Base-by-base conservation (phyloP, 305 asterid genomes). In the Ilex paraguariensis region DNA sequence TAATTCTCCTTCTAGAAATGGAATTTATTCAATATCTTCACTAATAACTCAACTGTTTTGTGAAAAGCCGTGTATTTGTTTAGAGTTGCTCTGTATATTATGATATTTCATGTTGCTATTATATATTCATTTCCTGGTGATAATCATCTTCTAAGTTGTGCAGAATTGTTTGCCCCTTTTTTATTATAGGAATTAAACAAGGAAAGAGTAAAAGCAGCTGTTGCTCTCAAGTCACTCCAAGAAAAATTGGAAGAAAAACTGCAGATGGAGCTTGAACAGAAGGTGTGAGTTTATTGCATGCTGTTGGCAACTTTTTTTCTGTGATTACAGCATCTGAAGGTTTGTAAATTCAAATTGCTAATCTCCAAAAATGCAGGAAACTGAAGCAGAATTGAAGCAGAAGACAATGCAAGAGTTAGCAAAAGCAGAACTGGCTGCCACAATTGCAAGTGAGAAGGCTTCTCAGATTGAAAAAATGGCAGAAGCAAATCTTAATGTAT, bases 381-480 rank as follows among this genome's bases (percentile, higher is more conserved):
- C 57, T 76, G 98, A 87, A 77, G 72, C 81, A 54, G 91, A 87
- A 71, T 75, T 82, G 74, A 79, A 70, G 65, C 73, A 85, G 66
- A 79, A 75, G 74, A 75, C 87, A 75, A 66, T 77, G 71, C 84
- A 81, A 73, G 90, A 84, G 76, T 75, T 85, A 60, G 83, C 88
- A 54, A 81, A 82, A 79, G 96, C 91, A 70, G 90, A 92, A 78
- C 58, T 89, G 72, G 78, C 87, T 72, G 87, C 98, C 32, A 94
- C 98, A 75, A 79, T 90, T 76, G 87, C 96, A 39, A 82, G 83
- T 64, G 98, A 92, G 82, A 92, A 92, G 75, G 96, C 97, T 70
- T 87, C 96, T 76, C 96, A 87, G 79, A 81, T 92, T 66, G 98
- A 93, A 73, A 90, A 86, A 81, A 87, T 93, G 97, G 88, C 94